Evolutionary conservation across 306 rosid genomes (phyloP), one percentile per base, ranked within the genome.

Genomic region (Oemleria cerasiformis): DNA sequence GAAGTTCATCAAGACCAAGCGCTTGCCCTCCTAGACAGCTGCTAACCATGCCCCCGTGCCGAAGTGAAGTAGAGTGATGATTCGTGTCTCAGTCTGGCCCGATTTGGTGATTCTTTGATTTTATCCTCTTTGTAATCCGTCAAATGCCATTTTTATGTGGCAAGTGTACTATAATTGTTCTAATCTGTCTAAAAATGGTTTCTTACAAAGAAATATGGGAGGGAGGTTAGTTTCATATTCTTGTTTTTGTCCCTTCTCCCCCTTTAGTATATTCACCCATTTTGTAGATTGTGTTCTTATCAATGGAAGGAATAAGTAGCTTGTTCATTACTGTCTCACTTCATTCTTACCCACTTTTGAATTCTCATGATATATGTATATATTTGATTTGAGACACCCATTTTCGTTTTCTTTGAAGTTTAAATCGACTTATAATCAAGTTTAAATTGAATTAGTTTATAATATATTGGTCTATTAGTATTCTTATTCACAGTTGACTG

Each of bases 71-170:
- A 66, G 63, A 75, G 30, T 47, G 68, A 59, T 65, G 65, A 59
- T 43, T 80, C 44, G 48, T 68, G 73, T 75, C 67, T 42, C 49
- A 2, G 66, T 70, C 47, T 61, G 67, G 77, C 80, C 72, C 55
- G 38, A 75, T 84, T 74, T 75, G 57, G 86, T 74, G 81, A 88
- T 88, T 91, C 92, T 85, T 88, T 87, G 72, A 82, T 87, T 87
- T 77, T 69, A 75, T 70, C 65, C 78, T 68, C n/a, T 71, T 63
- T 76, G 87, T 84, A 74, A 74, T 76, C 74, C 58, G 51, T 82
- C 70, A 36, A 67, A 70, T 76, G 82, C 80, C 88, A 72, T 78
- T 72, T 55, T 73, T 53, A 43, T 75, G 77, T 70, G 88, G 87
- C 86, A 16, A 69, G 25, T 86, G 97, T 88, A 79, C 83, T 70